phyloP scores from a whole-genome alignment of 768 basidiomycete genomes.

The Melanogaster broomeanus region DNA sequence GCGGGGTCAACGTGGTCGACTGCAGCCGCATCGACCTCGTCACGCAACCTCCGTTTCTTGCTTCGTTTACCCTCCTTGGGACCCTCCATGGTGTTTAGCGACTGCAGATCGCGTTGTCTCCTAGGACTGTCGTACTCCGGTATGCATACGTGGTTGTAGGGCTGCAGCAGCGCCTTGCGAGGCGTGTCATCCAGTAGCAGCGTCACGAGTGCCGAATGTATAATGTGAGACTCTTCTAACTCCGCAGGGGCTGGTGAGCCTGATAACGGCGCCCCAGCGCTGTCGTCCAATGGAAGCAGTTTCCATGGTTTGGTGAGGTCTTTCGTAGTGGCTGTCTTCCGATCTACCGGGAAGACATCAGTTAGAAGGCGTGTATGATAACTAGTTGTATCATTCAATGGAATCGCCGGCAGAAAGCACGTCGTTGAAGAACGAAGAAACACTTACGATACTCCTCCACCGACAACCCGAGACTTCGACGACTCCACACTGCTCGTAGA shows the following conservation, averaged over 20 bases:
- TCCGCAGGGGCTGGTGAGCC: neutral
- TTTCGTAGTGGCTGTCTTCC: constrained; percentile 58
- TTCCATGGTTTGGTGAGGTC: constrained; percentile 72
- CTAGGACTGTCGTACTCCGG: constrained; percentile 57
- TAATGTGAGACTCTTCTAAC: neutral
- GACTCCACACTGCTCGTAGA: constrained; percentile 73
- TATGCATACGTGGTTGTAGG: constrained; percentile 81
- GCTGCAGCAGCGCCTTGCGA: constrained; percentile 64
- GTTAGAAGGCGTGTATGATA: constrained; percentile 1
- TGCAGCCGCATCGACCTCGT: neutral
- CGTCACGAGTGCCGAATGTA: constrained; percentile 48
- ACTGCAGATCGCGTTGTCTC: constrained; percentile 41
- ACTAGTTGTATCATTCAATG: constrained; percentile 2
- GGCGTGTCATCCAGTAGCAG: constrained; percentile 55
- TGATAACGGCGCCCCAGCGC: constrained; percentile 4
- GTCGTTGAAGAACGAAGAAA: neutral
- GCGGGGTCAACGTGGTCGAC: constrained; percentile 2
- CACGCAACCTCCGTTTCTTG: constrained; percentile 6
- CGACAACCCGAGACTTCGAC: constrained; percentile 74
- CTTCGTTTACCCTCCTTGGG: constrained; percentile 9
- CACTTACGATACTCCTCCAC: constrained; percentile 67
- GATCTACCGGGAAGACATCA: constrained; percentile 5
- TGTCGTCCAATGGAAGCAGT: constrained; percentile 27
- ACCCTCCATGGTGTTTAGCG: constrained; percentile 19
- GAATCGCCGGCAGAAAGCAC: constrained; percentile 9